These are phyloP conservation scores for Aspergillus sp. DNA, from an alignment of 2,329 filamentous ascomycete species.

Conservation along the genomic window DNA sequence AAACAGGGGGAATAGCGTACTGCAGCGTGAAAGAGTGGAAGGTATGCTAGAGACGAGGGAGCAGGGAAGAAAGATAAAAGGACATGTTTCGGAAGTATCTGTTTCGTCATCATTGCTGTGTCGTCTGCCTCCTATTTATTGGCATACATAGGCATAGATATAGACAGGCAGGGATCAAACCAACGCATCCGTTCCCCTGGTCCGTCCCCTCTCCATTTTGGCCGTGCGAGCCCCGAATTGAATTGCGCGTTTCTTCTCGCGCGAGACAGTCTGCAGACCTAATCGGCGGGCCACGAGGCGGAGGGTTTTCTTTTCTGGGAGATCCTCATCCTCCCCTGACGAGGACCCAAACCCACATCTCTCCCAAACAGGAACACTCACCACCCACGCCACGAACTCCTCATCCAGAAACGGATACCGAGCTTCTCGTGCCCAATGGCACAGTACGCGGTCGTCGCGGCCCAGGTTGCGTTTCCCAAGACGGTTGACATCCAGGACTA, in stretches of 20 bases:
- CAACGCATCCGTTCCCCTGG: constrained; percentile 58
- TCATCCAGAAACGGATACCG: constrained; percentile 91
- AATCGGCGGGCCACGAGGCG: constrained; percentile 67
- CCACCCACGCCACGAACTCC: constrained; percentile 69
- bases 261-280: constrained; percentile 61
- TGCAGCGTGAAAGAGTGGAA: background rate
- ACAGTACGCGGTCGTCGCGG: constrained; percentile 83
- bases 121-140: constrained; percentile 1
- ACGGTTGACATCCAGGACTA: constrained; percentile 74
- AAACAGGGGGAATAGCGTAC: background rate
- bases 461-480: constrained; percentile 92
- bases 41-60: background rate
- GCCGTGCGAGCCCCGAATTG: constrained; percentile 77
- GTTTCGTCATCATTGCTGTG: constrained; percentile 35
- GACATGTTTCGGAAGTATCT: constrained; percentile 36
- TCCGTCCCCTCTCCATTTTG: constrained; percentile 62
- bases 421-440: constrained; percentile 80
- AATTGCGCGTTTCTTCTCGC: constrained; percentile 89
- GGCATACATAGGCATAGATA: background rate
- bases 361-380: constrained; percentile 64
- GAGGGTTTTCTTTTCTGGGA: constrained; percentile 73
- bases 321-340: constrained; percentile 39
- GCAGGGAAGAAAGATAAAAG: constrained; percentile 5
- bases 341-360: constrained; percentile 77
- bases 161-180: constrained; percentile 11